Base-by-base conservation (phyloP, 1,139 yeast genomes). In the Protomyces arabidopsidicola region DNA sequence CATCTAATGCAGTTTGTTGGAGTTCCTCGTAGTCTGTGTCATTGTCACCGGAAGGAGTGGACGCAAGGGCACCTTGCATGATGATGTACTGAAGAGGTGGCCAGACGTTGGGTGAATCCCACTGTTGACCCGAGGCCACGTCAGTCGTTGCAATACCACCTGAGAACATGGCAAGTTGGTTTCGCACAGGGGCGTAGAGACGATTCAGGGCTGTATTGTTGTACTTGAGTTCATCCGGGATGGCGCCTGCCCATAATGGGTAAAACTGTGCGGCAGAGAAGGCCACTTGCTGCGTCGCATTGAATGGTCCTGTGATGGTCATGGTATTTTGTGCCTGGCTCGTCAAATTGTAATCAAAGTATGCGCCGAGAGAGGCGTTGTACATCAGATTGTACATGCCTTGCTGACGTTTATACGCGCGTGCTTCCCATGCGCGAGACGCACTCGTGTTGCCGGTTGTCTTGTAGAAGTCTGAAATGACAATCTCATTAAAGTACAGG, bases 51-150 rank as follows among this genome's bases (percentile, higher is more conserved):
- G 27, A 24, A 9, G 51, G 56, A n/a, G 39, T 20, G 20, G 42
- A 36, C 1, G 56, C 52, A 12, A 58, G 42, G 4, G 62, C 64
- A 16, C 63, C 62, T 39, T 53, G 35, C 34, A 62, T 53, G 51
- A 62, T 42, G 45, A 62, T 22, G 50, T 57, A 62, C 34, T 56
- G 62, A 3, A 56, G 54, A 9, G 65, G 65, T 10, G 65, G 50
- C 65, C 65, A 62, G 31, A 62, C 65, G 16, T 62, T 62, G n/a
- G 65, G 62, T n/a, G 36, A 24, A 45, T 62, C 65, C 65, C 65
- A 62, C 39, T 62, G 65, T 45, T 52, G 53, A 8, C 57, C 58
- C 34, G 54, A 39, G 12, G 42, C 20, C 24, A 62, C 12, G 24
- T 56, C 50, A 35, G 63, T 52, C 20, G 65, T 51, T n/a, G 65